Evolutionary conservation across 768 basidiomycete genomes (phyloP).

Genomic region (Suillus plorans): DNA sequence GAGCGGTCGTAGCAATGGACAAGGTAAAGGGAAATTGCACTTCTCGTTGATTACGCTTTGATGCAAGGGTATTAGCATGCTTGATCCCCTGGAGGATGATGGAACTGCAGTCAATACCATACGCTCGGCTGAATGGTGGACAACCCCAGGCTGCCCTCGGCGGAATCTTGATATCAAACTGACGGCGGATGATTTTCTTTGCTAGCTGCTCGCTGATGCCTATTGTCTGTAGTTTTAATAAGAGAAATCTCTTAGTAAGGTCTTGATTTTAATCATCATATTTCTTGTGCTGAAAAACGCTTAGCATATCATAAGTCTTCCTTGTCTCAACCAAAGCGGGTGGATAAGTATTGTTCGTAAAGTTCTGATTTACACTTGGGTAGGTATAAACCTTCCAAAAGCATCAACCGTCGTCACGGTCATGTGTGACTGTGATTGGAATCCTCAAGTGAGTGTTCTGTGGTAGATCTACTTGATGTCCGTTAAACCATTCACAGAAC

Average conservation of each 20-base stretch:
- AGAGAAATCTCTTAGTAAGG: constrained; percentile 53
- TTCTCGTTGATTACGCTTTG: neutral
- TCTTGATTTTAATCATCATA: neutral
- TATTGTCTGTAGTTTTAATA: constrained; percentile 50
- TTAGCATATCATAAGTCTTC: constrained; percentile 65
- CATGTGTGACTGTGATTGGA: constrained; percentile 75
- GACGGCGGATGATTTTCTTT: constrained; percentile 33
- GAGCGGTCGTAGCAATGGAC: constrained; percentile 53
- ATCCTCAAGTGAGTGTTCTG: constrained; percentile 42
- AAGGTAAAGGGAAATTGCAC: constrained; percentile 29
- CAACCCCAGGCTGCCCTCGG: constrained; percentile 50
- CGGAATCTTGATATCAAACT: constrained; percentile 58
- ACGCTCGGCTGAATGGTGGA: constrained; percentile 62
- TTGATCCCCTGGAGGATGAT: constrained; percentile 69
- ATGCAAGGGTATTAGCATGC: constrained; percentile 43
- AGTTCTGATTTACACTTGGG: constrained; percentile 24
- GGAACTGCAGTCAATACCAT: constrained; percentile 54
- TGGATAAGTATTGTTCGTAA: constrained; percentile 34
- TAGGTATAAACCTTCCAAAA: constrained; percentile 80
- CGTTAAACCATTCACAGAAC: constrained; percentile 41
- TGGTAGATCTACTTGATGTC: constrained; percentile 9
- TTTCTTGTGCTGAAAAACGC: constrained; percentile 6
- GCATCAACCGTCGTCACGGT: constrained; percentile 80
- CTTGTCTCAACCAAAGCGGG: constrained; percentile 74
- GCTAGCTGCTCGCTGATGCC: neutral